These are phyloP conservation scores for Trametes pubescens DNA, from an alignment of 1,284 basidiomycete species.

Conservation along the genomic window DNA sequence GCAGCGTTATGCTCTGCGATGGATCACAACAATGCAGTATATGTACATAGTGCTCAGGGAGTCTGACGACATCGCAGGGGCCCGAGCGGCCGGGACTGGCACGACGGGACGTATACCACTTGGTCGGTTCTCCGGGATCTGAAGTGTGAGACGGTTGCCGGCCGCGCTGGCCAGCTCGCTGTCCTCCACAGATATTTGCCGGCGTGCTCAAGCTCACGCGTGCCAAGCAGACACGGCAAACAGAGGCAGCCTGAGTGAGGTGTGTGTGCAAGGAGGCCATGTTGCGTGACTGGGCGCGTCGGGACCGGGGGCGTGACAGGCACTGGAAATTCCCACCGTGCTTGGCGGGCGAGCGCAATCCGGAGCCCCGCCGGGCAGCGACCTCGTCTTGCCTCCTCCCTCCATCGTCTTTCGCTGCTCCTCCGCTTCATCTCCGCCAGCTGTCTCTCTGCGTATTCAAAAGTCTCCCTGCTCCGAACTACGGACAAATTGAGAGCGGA, in stretches of 20 bases:
- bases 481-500: conserved; percentile 1
- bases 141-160: conserved; percentile 20
- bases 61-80: conserved; percentile 1
- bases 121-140: conserved; percentile 19
- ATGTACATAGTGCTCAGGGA: neutral
- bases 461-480: neutral
- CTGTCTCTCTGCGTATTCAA: conserved; percentile 2
- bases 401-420: conserved; percentile 7
- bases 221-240: neutral
- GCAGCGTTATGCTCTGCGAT: neutral
- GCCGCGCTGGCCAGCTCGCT: neutral
- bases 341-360: conserved; percentile 3
- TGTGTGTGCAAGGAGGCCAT: neutral
- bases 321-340: conserved; percentile 18
- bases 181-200: neutral
- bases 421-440: conserved; percentile 9
- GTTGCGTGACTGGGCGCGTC: conserved; percentile 17
- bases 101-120: conserved; percentile 22
- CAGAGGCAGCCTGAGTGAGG: neutral
- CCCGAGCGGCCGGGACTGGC: conserved; percentile 14
- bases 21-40: neutral
- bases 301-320: conserved; percentile 20
- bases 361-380: conserved; percentile 3
- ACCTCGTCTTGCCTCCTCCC: neutral
- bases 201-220: neutral